phyloP scores from a whole-genome alignment of 495 filamentous ascomycete species.

The Aspergillus saccharolyticus region DNA sequence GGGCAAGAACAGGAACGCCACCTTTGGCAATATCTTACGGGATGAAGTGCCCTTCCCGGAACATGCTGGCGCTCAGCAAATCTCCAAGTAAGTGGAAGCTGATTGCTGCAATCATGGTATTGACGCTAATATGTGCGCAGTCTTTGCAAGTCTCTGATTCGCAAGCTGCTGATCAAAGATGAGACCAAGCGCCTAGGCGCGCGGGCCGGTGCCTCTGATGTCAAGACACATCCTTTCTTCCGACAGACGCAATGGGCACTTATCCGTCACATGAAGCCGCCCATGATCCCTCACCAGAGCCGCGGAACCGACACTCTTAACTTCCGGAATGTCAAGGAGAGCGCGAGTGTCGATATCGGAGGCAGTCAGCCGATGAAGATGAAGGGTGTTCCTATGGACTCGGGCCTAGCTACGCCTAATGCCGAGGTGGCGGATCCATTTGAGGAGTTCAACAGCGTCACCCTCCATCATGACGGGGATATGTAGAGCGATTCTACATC shows the following conservation, averaged over 20 bases:
- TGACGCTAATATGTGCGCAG: constrained; percentile 37
- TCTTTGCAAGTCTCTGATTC: constrained; percentile 92
- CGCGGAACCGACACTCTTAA: constrained; percentile 90
- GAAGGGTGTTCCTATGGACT: constrained; percentile 81
- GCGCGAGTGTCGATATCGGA: constrained; percentile 88
- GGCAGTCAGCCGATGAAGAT: constrained; percentile 50
- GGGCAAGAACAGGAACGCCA: constrained; percentile 96
- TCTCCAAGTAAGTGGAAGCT: constrained; percentile 72
- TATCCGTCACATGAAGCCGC: constrained; percentile 96
- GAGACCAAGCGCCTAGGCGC: constrained; percentile 93
- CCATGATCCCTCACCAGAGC: constrained; percentile 91
- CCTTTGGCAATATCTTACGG: constrained; percentile 93
- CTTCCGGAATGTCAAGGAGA: constrained; percentile 97
- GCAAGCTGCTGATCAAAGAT: constrained; percentile 96
- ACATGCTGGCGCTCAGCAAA: constrained; percentile 72
- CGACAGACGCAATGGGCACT: constrained; percentile 92
- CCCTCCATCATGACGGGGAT: constrained; percentile 93
- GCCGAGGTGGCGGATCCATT: constrained; percentile 89
- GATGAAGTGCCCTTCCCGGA: constrained; percentile 96
- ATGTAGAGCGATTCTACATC: constrained; percentile 14
- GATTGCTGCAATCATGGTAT: background rate
- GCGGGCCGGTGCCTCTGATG: constrained; percentile 90
- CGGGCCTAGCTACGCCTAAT: constrained; percentile 77
- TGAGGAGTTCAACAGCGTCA: constrained; percentile 98
- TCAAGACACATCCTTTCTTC: constrained; percentile 97